Base-by-base conservation (phyloP, 805 yeast genomes). In the Pichia occidentalis region DNA sequence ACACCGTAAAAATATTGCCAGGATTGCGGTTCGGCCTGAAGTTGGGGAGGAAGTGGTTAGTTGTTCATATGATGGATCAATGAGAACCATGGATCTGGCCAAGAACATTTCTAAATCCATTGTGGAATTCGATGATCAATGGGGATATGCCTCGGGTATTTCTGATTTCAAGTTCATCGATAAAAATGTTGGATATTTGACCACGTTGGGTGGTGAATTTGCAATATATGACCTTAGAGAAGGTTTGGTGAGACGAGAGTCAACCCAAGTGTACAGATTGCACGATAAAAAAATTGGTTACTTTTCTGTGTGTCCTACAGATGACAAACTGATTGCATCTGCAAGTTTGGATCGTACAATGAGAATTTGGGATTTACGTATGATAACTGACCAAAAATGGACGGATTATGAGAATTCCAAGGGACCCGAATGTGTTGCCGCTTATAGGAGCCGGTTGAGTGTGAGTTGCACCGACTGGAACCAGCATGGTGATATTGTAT, bases 231-330 rank as follows among this genome's bases (percentile, higher is more conserved):
- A 90, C 56, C 37, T 77, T 10, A 65, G 98, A 45, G 59, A 66
- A 13, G 39, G 52, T 24, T 20, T 24, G 11, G 34, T 42, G 7
- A 40, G 34, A 13, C 39, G 48, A 31, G 35, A 49, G 6, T 42
- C 40, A 14, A 42, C 51, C 5, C 49, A 59, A 5, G 60, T 78
- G n/a, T 63, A 70, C 30, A 67, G 94, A 46, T 57, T 88, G 12
- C 85, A 88, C 40, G 94, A 85, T 52, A 88, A 90, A 54, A 92
- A 92, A 55, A 88, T 92, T 39, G 97, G 97, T 0, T 86, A 94
- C 1, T 85, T 92, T 58, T 54, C 80, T 1, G 71, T 85, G 13
- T 86, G 86, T 50, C 97, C 97, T 1, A 57, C 63, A 13, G 65
- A 69, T 24, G 61, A 71, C 1, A 57, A 77, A 47, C 83, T 83